Percentiles rank a stretch among this genome's conserved stretches.
Conservation (phyloP, 345 rosid species). For the Lagerstroemia speciosa region DNA sequence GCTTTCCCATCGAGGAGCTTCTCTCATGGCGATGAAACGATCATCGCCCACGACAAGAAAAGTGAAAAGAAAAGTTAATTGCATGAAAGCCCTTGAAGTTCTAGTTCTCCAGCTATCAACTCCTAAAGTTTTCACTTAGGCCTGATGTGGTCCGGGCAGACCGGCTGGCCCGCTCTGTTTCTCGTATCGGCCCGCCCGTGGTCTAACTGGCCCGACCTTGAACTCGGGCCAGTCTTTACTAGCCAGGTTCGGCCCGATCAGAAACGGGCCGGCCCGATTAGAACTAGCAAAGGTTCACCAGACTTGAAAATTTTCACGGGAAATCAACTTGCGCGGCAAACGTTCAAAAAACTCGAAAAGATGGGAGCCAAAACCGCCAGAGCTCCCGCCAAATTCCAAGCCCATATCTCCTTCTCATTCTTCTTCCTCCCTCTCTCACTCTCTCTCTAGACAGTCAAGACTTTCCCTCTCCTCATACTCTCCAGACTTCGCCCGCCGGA, state of each 20-base stretch:
- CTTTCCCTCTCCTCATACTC: background rate
- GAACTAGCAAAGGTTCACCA: no score
- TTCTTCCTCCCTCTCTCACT: background rate
- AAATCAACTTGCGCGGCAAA: slow-evolving; percentile 14
- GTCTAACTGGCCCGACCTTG: background rate
- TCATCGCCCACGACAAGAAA: background rate
- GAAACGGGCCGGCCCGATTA: no score
- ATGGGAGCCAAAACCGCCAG: background rate
- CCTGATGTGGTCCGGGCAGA: background rate
- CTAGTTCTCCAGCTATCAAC: background rate
- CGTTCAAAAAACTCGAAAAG: background rate
- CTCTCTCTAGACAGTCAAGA: background rate
- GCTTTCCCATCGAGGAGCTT: background rate
- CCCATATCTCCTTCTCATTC: background rate
- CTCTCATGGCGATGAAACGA: background rate
- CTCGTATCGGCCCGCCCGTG: no score
- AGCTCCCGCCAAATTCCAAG: slow-evolving; percentile 10
- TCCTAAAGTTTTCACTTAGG: background rate
- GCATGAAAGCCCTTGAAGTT: background rate
- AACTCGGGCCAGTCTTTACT: no score
- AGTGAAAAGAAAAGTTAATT: background rate
- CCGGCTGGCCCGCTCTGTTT: no score
- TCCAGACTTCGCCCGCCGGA: background rate
- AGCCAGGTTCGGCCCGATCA: no score
- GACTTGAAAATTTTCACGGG: no score